Evolutionary conservation across 352 stramenopile genomes (phyloP), one percentile per base, ranked within the genome.

Genomic region (Globisporangium iwayamae): DNA sequence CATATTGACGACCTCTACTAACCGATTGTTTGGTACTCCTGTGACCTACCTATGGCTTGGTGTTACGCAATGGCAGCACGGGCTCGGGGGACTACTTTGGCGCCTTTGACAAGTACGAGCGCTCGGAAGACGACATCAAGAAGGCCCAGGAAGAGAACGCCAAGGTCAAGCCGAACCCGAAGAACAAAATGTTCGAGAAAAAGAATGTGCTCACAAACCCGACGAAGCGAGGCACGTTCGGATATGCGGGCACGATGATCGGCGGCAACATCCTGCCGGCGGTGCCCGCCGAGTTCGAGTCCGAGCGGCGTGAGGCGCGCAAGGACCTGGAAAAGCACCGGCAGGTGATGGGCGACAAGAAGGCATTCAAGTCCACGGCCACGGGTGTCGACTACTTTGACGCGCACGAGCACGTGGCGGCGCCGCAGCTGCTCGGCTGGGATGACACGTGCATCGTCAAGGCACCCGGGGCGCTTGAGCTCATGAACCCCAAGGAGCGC

Each of bases 401-500:
- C 61, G 78, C 71, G 18, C 83, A 91, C 22, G 83, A 93, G 57
- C 83, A 90, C 68, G 75, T 89, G 41, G 78, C 81, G 9, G 83
- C 81, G 2, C 82, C 78, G 5, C 68, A 69, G 0, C 65, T 90
- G 9, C 73, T 85, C 60, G 79, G 80, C 39, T 93, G 83, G 81
- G 83, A 91, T 65, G 83, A 89, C 30, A 69, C 83, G 34, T 93
- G 83, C 63, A 65, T 81, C 34, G 76, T 79, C 38, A 86, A 85
- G 48, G 74, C 74, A 0, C 78, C 74, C 16, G 81, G 78, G 4
- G 68, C 71, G 39, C 66, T 78, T n/a, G 83, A 89, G 41, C 67
- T 85, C 18, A 87, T 93, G 76, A 91, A 89, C 61, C 83, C 81
- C 1, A 90, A 90, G 55, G 83, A 91, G 62, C 78, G 83, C 16